These are phyloP conservation scores for Anthracocystis walkeri DNA, from an alignment of 1,284 basidiomycete genomes.

Conservation along the genomic window DNA sequence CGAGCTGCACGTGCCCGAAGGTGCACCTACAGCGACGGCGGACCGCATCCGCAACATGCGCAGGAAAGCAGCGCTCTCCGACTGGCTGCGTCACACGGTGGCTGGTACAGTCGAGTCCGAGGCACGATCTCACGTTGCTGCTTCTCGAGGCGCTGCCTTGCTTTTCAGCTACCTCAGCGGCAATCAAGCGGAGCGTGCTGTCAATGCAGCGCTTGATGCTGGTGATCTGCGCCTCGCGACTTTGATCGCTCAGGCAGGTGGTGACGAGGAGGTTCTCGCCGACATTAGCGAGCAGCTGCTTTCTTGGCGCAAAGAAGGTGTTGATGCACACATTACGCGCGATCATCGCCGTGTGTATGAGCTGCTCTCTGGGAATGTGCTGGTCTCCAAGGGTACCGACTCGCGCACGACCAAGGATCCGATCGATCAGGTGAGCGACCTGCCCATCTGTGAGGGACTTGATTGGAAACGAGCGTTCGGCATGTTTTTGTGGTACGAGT, in stretches of 20 bases:
- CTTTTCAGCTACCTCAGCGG: slow-evolving; percentile 86
- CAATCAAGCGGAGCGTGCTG: slow-evolving; percentile 86
- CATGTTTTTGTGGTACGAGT: slow-evolving; percentile 88
- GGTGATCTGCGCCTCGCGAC: slow-evolving; percentile 89
- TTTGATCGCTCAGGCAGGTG: slow-evolving; percentile 88
- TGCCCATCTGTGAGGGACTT: slow-evolving; percentile 81
- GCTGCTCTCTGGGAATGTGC: slow-evolving; percentile 83
- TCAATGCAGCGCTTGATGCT: slow-evolving; percentile 79
- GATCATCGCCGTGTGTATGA: slow-evolving; percentile 85
- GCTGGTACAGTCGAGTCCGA: slow-evolving; percentile 78
- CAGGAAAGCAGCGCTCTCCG: slow-evolving; percentile 83
- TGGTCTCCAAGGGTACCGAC: slow-evolving; percentile 74
- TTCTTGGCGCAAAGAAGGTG: slow-evolving; percentile 84
- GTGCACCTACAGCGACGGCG: slow-evolving; percentile 74
- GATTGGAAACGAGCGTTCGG: slow-evolving; percentile 97
- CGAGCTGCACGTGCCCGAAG: slow-evolving; percentile 77
- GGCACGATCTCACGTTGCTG: slow-evolving; percentile 64
- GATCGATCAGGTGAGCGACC: slow-evolving; percentile 76
- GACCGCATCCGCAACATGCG: slow-evolving; percentile 77
- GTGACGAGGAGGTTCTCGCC: slow-evolving; percentile 80
- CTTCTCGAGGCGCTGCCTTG: slow-evolving; percentile 54
- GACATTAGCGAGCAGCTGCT: slow-evolving; percentile 83
- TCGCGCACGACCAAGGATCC: slow-evolving; percentile 71
- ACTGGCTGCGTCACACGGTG: slow-evolving; percentile 86
- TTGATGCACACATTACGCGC: slow-evolving; percentile 79